phyloP scores from a whole-genome alignment of 495 filamentous ascomycete species.

The Penicilliopsis zonata region DNA sequence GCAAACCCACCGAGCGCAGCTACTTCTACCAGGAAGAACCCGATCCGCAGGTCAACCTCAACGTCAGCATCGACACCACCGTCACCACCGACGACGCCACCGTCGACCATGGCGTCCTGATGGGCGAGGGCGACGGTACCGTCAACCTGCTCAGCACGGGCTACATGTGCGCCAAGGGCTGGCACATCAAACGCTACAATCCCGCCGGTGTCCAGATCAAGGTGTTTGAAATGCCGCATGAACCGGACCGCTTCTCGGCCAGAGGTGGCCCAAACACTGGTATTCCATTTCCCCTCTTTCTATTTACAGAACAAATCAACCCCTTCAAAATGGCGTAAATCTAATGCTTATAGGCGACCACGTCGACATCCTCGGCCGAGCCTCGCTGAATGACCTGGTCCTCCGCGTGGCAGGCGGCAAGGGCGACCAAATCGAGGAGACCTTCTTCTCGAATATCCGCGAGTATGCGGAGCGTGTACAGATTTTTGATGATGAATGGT shows the following conservation, averaged over 20 bases:
- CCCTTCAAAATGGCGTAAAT: not conserved
- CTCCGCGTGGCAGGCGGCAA: constrained; percentile 79
- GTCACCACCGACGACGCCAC: constrained; percentile 46
- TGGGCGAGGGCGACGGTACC: constrained; percentile 93
- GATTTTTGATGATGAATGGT: constrained; percentile 59
- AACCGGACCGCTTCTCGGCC: constrained; percentile 84
- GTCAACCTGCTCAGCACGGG: constrained; percentile 79
- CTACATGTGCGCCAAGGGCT: constrained; percentile 95
- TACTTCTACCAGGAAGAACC: constrained; percentile 81
- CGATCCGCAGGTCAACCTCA: constrained; percentile 50
- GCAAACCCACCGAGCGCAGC: constrained; percentile 79
- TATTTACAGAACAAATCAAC: not conserved
- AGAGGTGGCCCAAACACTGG: constrained; percentile 89
- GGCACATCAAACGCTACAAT: constrained; percentile 85
- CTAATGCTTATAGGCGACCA: constrained; percentile 53
- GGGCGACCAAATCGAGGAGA: constrained; percentile 68
- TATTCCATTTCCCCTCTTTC: constrained; percentile 11
- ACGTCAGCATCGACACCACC: constrained; percentile 87
- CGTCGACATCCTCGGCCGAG: constrained; percentile 86
- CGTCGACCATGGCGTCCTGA: constrained; percentile 75
- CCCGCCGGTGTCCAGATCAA: constrained; percentile 71
- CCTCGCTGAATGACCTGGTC: constrained; percentile 83
- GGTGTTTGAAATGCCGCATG: constrained; percentile 90
- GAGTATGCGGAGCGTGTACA: constrained; percentile 73
- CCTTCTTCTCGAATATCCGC: constrained; percentile 63